A percentile compares a stretch with the other conserved stretches of the same genome.
Evolutionary conservation across 306 rosid genomes (phyloP).

Genomic region (Psophocarpus tetragonolobus): DNA sequence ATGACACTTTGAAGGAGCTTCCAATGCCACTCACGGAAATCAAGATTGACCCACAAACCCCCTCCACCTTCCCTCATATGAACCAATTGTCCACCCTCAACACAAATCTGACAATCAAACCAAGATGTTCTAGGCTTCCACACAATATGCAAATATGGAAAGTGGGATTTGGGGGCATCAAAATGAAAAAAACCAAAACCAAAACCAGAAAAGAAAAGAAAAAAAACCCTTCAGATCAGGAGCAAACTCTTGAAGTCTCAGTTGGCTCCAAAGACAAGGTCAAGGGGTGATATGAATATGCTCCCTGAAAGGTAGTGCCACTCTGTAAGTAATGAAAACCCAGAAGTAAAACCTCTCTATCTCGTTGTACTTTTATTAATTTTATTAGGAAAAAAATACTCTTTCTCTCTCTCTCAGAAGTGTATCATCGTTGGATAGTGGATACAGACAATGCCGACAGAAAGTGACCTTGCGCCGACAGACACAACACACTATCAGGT

Average conservation of each 20-base stretch:
- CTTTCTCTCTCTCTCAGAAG: conserved; percentile 26
- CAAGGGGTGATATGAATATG: conserved; percentile 40
- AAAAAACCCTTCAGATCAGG: conserved; percentile 34
- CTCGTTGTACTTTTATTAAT: conserved; percentile 41
- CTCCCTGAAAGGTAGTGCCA: conserved; percentile 43
- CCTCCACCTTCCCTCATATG: conserved; percentile 44
- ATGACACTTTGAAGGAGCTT: conserved; percentile 43
- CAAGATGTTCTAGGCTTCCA: conserved; percentile 23
- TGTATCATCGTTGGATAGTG: conserved; percentile 58
- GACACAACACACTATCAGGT: conserved; percentile 58
- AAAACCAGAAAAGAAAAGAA: neutral
- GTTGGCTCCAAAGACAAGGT: conserved; percentile 27
- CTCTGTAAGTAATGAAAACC: conserved; percentile 49
- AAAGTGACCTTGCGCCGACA: conserved; percentile 85
- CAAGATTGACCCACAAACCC: conserved; percentile 53
- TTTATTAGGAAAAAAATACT: conserved; percentile 27
- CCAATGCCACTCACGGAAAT: conserved; percentile 40
- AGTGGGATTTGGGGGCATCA: neutral
- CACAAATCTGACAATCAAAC: conserved; percentile 32
- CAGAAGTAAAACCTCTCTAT: conserved; percentile 40
- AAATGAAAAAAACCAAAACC: neutral
- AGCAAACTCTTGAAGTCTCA: conserved; percentile 32
- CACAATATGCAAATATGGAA: conserved; percentile 24
- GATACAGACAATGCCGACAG: conserved; percentile 74
- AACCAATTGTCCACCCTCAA: conserved; percentile 29